Base-by-base conservation (phyloP, 768 basidiomycete species). In the Trametes meyenii region DNA sequence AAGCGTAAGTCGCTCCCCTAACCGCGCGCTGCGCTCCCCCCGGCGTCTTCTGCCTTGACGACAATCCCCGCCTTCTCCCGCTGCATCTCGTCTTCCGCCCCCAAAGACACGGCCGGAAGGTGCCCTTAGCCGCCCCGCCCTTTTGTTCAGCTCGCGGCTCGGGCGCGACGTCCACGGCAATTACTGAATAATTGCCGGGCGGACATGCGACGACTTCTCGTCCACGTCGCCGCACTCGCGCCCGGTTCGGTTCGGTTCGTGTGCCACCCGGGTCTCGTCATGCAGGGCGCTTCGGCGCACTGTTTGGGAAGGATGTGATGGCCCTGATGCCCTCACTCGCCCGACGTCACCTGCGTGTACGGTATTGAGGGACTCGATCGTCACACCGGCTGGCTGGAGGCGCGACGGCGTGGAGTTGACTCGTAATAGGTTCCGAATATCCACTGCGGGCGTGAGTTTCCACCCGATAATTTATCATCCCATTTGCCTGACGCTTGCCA, bases 41-140 rank as follows among this genome's bases (percentile, higher is more conserved):
- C 48, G 56, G 56, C 48, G 56, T 40, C 56, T 50, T n/a, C 39
- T 43, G 26, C 56, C 56, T 50, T 58, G 56, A 50, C 56, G 48
- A 58, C 56, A 38, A 39, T 42, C 48, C 48, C 16, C 35, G 48
- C 56, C 17, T 43, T 35, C 56, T 38, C 48, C 19, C 29, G 56
- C 38, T 19, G 49, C 14, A 33, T 50, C 17, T 43, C 26, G 38
- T 58, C 24, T 33, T 23, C 26, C 48, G 10, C 12, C 19, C 12
- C 43, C 16, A 8, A 19, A 21, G 17, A 8, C 21, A 1, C 43
- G 16, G 14, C 21, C 21, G n/a, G 29, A 8, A 33, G 29, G 29
- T 33, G 8, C 4, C 29, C 29, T 33, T 3, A 33, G 29, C 29
- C 29, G 29, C 35, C n/a, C 7, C n/a, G 36, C n/a, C 19, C 19